Evolutionary conservation across 202 grass and related monocot genomes (phyloP).

Genomic region (Panicum hallii): DNA sequence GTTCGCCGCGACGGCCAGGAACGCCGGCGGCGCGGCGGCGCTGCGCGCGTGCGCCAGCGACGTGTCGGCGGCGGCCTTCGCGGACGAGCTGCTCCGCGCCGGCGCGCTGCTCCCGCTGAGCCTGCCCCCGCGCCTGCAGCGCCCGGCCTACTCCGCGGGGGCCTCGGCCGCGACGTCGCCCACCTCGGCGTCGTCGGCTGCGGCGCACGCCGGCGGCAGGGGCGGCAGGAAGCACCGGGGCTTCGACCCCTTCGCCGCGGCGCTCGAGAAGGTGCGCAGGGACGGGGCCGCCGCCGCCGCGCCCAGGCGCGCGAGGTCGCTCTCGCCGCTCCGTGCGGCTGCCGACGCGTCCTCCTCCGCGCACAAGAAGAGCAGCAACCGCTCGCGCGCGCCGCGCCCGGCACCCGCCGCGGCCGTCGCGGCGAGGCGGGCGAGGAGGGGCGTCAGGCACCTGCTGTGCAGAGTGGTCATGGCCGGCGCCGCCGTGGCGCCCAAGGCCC

Average conservation of each 20-base stretch:
- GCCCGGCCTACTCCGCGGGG: slow-evolving; percentile 22
- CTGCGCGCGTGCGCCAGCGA: slow-evolving; percentile 43
- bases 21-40: not conserved
- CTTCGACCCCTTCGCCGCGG: slow-evolving; percentile 75
- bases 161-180: slow-evolving; percentile 65
- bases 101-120: slow-evolving; percentile 63
- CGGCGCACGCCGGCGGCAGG: slow-evolving; percentile 23
- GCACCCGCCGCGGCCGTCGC: not conserved
- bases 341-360: not conserved
- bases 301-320: slow-evolving; percentile 57
- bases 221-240: slow-evolving; percentile 41
- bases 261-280: slow-evolving; percentile 70
- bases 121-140: slow-evolving; percentile 74
- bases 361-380: not conserved
- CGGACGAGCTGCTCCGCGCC: slow-evolving; percentile 53
- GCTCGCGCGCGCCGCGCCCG: not conserved
- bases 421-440: slow-evolving; percentile 13
- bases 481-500: not conserved
- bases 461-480: slow-evolving; percentile 14
- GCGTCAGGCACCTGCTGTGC: slow-evolving; percentile 44
- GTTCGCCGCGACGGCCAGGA: slow-evolving; percentile 18
- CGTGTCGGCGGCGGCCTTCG: slow-evolving; percentile 44
- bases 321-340: slow-evolving; percentile 47
- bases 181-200: not conserved
- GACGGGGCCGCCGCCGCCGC: slow-evolving; percentile 16